A percentile compares a stretch with the other conserved stretches of the same genome.
Evolutionary conservation across 2,329 filamentous ascomycete species (phyloP).

Genomic region (Penicillium thymicola): DNA sequence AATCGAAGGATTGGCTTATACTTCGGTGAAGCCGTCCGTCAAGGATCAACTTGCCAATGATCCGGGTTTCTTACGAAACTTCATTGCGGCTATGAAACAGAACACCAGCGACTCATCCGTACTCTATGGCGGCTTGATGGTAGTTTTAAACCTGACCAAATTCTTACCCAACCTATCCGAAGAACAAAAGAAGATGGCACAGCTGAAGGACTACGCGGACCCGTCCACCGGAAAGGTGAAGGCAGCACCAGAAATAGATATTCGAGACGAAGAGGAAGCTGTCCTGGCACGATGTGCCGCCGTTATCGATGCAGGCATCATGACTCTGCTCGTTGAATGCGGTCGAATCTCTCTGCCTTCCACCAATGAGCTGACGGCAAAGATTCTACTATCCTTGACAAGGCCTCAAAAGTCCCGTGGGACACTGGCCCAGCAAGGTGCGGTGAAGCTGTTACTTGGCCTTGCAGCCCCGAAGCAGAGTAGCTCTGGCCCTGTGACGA

Average conservation of each 20-base stretch:
- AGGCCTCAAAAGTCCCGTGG: constrained; percentile 71
- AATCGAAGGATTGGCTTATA: constrained; percentile 88
- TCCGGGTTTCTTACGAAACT: constrained; percentile 61
- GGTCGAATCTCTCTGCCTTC: constrained; percentile 69
- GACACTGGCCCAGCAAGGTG: constrained; percentile 87
- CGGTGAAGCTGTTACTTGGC: constrained; percentile 77
- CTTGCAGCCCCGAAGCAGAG: constrained; percentile 50
- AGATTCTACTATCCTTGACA: constrained; percentile 74
- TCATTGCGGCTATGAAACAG: constrained; percentile 53
- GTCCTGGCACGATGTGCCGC: constrained; percentile 72
- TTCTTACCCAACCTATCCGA: constrained; percentile 77
- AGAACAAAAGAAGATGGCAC: constrained; percentile 85
- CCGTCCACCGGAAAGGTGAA: constrained; percentile 68
- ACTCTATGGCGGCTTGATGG: constrained; percentile 81
- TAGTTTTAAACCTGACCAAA: constrained; percentile 78
- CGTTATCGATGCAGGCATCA: constrained; percentile 74
- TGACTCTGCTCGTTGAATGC: constrained; percentile 72
- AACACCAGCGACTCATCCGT: constrained; percentile 63
- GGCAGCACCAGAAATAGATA: constrained; percentile 51
- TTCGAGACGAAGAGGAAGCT: constrained; percentile 71
- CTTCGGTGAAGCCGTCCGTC: constrained; percentile 78
- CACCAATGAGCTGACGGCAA: constrained; percentile 65
- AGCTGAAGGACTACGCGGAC: constrained; percentile 92
- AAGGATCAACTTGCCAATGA: constrained; percentile 78
- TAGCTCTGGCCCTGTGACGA: constrained; percentile 38